Evolutionary conservation across 2,329 filamentous ascomycete genomes (phyloP), one percentile per base, ranked within the genome.

Genomic region (Chaetomium sp.): DNA sequence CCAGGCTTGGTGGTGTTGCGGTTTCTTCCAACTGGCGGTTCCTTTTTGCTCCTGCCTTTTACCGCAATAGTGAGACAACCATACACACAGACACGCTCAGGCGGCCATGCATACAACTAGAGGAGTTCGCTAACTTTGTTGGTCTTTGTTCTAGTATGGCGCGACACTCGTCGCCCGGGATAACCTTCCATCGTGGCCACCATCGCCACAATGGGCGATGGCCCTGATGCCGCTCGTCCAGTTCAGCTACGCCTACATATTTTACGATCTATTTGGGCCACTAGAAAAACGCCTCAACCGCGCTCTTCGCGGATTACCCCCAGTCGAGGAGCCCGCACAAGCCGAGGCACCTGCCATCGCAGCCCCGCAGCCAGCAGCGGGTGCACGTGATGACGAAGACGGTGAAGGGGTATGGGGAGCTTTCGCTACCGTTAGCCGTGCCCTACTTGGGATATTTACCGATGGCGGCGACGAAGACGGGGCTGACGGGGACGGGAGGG

Each of bases 101-200:
- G 19, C 19, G 19, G 19, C 19, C 19, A 27, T 27, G 19, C 19
- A 27, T 27, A 27, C 19, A 27, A 27, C 19, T 27, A 27, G 19
- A 27, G 19, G 3, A 27, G 19, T 27, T 27, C 19, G 19, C 19
- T 60, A 34, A 58, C 54, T 12, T 10, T 35, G 14, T 9, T 6
- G 11, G 33, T 38, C 38, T 10, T n/a, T 14, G 38, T n/a, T 36
- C 33, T 52, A 82, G 79, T 81, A 77, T 54, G 75, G 74, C 49
- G 71, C 74, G 9, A 71, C 73, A 37, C 72, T 78, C 33, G 64
- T 76, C 38, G 70, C 75, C 52, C 71, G 74, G 44, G 70, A 78
- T 42, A 65, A 74, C n/a, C 70, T 76, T 48, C 68, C 77, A 19
- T 64, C 67, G 11, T 83, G 80, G 80, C 80, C 80, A 0, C 79